Conservation (phyloP, 2,329 filamentous ascomycete species). For the Ceratocystis colombiana region DNA sequence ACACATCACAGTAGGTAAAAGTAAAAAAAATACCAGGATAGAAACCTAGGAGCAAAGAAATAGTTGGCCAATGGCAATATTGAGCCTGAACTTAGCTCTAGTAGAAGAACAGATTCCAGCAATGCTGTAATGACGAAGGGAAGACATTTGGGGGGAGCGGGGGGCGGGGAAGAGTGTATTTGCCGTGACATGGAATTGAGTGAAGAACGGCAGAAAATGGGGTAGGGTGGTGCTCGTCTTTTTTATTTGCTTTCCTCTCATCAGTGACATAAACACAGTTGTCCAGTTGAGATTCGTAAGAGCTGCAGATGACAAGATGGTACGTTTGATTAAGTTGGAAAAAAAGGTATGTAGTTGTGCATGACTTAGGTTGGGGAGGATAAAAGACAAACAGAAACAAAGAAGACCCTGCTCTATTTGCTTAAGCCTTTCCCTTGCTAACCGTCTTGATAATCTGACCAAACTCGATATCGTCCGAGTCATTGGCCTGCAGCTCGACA, state of each 20-base stretch:
- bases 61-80: background rate
- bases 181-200: too few relatives aligned
- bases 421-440: conserved; percentile 52
- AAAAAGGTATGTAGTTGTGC: conserved; percentile 18
- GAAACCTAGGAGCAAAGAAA: background rate
- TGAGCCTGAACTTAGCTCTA: background rate
- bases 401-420: conserved; percentile 17
- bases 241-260: background rate
- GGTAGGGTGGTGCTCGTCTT: too few relatives aligned
- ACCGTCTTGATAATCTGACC: conserved; percentile 57
- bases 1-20: background rate
- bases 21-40: background rate
- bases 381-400: conserved; percentile 22
- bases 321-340: conserved; percentile 20
- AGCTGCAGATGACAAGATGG: conserved; percentile 13
- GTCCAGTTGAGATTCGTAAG: background rate
- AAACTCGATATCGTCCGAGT: conserved; percentile 71
- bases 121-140: background rate
- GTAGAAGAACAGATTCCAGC: background rate
- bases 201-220: too few relatives aligned
- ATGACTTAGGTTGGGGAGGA: conserved; percentile 8
- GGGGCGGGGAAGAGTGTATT: too few relatives aligned
- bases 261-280: background rate
- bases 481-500: conserved; percentile 73
- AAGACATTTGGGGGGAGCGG: background rate